These are phyloP conservation scores for Saturnispora silvae DNA, from an alignment of 805 yeast species.

Conservation along the genomic window DNA sequence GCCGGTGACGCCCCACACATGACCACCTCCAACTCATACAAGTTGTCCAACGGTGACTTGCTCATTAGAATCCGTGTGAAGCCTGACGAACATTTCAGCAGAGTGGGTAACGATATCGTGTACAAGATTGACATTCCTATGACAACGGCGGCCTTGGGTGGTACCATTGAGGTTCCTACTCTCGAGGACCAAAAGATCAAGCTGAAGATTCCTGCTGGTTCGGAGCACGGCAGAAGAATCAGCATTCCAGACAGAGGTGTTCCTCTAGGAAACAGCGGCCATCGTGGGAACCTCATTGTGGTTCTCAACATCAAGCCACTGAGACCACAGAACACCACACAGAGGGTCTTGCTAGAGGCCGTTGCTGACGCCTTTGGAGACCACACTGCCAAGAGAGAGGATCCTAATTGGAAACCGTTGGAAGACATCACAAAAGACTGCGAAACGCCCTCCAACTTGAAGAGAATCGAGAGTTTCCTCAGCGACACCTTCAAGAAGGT, in stretches of 20 bases:
- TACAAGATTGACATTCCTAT: conserved; percentile 63
- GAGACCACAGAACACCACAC: conserved; percentile 72
- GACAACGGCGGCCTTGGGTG: conserved; percentile 97
- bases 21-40: conserved; percentile 60
- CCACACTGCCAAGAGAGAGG: conserved; percentile 60
- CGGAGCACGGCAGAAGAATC: conserved; percentile 63
- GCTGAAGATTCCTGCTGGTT: conserved; percentile 74
- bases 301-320: conserved; percentile 59
- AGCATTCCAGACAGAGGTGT: conserved; percentile 83
- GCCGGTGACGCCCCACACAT: conserved; percentile 86
- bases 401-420: conserved; percentile 35
- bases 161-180: conserved; percentile 83
- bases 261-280: conserved; percentile 37
- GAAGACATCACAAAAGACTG: conserved; percentile 16
- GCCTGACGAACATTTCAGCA: conserved; percentile 59
- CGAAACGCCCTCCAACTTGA: conserved; percentile 38
- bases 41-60: conserved; percentile 74
- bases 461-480: conserved; percentile 48
- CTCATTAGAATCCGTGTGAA: conserved; percentile 70
- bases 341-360: conserved; percentile 83
- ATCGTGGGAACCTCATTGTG: conserved; percentile 76
- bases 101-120: conserved; percentile 58
- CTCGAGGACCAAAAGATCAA: conserved; percentile 63
- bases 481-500: conserved; percentile 46
- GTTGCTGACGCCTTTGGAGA: conserved; percentile 87